phyloP scores from a whole-genome alignment of 1,284 basidiomycete species.

The Ustilago vetiveriae region DNA sequence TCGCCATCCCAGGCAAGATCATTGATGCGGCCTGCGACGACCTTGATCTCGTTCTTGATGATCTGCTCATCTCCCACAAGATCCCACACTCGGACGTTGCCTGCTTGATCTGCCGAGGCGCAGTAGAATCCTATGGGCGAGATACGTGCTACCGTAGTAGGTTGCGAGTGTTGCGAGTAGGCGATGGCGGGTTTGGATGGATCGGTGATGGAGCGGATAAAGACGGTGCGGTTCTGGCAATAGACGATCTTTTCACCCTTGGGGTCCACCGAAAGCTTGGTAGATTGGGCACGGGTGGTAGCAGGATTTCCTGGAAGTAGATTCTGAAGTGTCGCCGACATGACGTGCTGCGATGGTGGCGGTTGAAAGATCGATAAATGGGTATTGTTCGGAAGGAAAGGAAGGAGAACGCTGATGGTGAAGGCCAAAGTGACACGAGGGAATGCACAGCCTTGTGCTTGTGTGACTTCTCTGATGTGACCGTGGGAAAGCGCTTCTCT shows the following conservation, averaged over 20 bases:
- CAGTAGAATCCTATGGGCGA: conserved; percentile 95
- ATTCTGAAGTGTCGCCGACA: conserved; percentile 42
- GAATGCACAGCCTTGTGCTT: too few relatives aligned
- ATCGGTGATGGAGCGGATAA: conserved; percentile 69
- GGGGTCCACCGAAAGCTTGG: conserved; percentile 78
- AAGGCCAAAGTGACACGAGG: too few relatives aligned
- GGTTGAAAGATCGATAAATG: neutral
- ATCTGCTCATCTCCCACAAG: conserved; percentile 84
- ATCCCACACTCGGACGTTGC: conserved; percentile 84
- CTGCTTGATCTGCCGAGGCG: conserved; percentile 73
- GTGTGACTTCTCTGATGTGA: too few relatives aligned
- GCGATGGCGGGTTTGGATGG: conserved; percentile 64
- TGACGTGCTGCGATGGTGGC: conserved; percentile 3
- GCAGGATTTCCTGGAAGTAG: conserved; percentile 57
- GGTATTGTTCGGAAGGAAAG: too few relatives aligned
- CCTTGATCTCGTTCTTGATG: conserved; percentile 77
- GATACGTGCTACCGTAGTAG: conserved; percentile 86
- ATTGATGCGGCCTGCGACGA: conserved; percentile 83
- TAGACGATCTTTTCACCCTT: conserved; percentile 82
- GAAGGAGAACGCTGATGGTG: neutral
- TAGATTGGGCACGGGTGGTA: conserved; percentile 74
- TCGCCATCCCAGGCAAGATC: conserved; percentile 97
- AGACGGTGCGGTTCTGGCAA: conserved; percentile 82
- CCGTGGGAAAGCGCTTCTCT: too few relatives aligned
- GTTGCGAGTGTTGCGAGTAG: conserved; percentile 83